Percentiles rank a stretch among this genome's conserved stretches.
These are phyloP conservation scores for Magnolia officinalis DNA, from an alignment of 164 flowering plant genomes.

Conservation along the genomic window DNA sequence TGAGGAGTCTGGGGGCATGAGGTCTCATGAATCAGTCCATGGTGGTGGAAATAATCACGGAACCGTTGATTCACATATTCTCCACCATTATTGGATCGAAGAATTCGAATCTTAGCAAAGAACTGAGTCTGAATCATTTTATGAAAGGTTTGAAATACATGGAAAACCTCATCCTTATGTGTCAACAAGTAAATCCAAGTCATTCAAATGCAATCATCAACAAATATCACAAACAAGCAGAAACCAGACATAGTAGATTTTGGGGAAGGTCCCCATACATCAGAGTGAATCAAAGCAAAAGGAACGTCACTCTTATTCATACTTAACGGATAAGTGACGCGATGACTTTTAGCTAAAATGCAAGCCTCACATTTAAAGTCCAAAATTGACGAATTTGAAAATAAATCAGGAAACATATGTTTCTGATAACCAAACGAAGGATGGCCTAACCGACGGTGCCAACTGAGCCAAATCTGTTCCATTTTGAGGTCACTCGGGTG, in stretches of 20 bases:
- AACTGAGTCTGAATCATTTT: no score
- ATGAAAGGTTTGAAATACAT: no score
- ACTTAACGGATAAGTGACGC: no score
- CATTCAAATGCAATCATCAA: background rate
- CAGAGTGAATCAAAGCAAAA: background rate
- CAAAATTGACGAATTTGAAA: no score
- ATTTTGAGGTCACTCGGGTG: no score
- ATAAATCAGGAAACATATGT: no score
- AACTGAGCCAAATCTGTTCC: no score
- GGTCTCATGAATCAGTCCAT: slow-evolving; percentile 3
- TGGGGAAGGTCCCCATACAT: background rate
- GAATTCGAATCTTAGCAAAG: background rate
- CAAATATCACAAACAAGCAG: background rate
- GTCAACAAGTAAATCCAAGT: background rate
- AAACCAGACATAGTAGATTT: background rate
- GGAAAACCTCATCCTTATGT: no score
- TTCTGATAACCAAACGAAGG: no score
- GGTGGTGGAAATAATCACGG: background rate
- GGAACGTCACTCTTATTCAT: background rate
- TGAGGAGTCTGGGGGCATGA: slow-evolving; percentile 1
- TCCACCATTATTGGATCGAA: background rate
- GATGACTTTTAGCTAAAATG: no score
- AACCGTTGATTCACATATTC: slow-evolving; percentile 1
- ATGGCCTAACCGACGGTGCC: no score
- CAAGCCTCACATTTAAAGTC: no score